Conservation (phyloP, 2,329 filamentous ascomycete species). For the Xylariaceae sp. region DNA sequence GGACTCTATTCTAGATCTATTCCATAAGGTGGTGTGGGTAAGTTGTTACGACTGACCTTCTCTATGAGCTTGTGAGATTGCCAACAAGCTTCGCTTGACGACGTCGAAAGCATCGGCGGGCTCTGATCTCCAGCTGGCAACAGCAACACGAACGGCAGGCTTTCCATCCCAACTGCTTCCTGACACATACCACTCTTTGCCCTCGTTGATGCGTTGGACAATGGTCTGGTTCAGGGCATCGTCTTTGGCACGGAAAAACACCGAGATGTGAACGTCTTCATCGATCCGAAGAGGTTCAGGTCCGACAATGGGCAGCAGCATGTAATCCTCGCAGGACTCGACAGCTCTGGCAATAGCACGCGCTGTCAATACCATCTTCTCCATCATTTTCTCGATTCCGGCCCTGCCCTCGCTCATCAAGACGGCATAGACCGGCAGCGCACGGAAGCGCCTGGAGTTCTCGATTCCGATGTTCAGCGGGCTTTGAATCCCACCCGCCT, state of each 20-base stretch:
- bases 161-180: constrained; percentile 71
- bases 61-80: constrained; percentile 36
- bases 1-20: not conserved
- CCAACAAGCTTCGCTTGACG: constrained; percentile 58
- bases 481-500: constrained; percentile 55
- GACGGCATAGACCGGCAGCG: constrained; percentile 81
- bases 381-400: constrained; percentile 65
- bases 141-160: constrained; percentile 74
- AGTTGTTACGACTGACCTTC: not conserved
- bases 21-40: not conserved
- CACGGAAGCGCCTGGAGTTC: constrained; percentile 86
- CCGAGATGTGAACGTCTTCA: constrained; percentile 60
- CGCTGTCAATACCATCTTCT: constrained; percentile 66
- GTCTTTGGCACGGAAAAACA: constrained; percentile 71
- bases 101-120: constrained; percentile 59
- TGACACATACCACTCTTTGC: constrained; percentile 73
- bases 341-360: constrained; percentile 62
- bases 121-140: constrained; percentile 79
- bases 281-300: constrained; percentile 33
- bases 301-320: constrained; percentile 30
- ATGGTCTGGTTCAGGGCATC: constrained; percentile 58
- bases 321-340: constrained; percentile 41
- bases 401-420: constrained; percentile 66
- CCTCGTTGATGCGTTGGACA: constrained; percentile 67
- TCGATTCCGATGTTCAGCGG: constrained; percentile 84